phyloP scores from a whole-genome alignment of 345 rosid species.

The Murraya koenigii region DNA sequence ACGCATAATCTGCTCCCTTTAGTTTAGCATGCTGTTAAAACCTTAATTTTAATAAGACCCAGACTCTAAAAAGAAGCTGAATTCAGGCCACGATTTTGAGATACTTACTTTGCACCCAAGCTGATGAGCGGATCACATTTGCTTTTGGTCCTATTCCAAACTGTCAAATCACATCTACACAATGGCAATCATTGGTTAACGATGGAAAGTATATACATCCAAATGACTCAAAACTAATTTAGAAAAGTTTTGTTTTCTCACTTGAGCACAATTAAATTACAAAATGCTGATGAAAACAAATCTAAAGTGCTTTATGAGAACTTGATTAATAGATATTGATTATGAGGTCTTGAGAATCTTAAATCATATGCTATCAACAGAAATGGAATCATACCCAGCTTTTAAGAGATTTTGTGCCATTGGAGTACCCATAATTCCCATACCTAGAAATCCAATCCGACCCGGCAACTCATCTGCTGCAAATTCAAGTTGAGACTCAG shows the following conservation, averaged over 20 bases:
- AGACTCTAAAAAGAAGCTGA: not conserved
- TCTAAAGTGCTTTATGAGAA: not conserved
- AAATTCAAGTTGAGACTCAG: conserved; percentile 9
- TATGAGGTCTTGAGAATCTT: not conserved
- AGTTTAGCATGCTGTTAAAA: not conserved
- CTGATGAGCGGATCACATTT: conserved; percentile 84
- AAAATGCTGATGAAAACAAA: not conserved
- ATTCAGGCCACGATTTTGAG: not conserved
- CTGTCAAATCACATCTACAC: conserved; percentile 77
- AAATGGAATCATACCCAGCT: conserved; percentile 59
- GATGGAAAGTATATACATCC: not conserved
- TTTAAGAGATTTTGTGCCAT: conserved; percentile 94
- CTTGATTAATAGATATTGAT: not conserved
- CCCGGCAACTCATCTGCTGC: conserved; percentile 35
- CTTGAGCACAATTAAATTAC: not conserved
- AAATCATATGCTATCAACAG: not conserved
- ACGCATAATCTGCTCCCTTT: not conserved
- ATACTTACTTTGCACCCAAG: conserved; percentile 84
- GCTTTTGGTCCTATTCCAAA: conserved; percentile 93
- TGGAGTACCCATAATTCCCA: conserved; percentile 95
- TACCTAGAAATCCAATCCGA: conserved; percentile 81
- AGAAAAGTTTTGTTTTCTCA: not conserved
- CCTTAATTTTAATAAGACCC: too few species aligned
- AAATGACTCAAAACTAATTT: not conserved
- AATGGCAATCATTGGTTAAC: conserved; percentile 6